These are phyloP conservation scores for Camelina sativa DNA, from an alignment of 345 rosid species.

Conservation along the genomic window DNA sequence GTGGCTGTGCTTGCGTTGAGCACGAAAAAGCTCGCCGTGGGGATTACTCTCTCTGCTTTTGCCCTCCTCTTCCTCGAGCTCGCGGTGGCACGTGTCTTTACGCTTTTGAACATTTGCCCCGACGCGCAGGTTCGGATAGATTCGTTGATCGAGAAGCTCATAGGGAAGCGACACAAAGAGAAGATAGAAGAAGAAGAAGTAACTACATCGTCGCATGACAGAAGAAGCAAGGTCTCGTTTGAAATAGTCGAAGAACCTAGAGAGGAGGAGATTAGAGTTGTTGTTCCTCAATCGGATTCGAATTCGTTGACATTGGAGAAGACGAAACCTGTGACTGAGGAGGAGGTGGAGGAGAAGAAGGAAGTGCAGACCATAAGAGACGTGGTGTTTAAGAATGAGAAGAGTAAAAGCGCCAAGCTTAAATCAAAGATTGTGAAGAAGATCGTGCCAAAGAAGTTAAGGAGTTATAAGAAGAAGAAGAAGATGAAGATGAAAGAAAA, in stretches of 20 bases:
- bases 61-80: constrained; percentile 57
- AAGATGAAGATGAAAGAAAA: constrained; percentile 40
- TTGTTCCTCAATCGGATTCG: not conserved
- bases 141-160: constrained; percentile 32
- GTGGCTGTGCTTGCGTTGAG: constrained; percentile 64
- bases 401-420: constrained; percentile 41
- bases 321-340: constrained; percentile 27
- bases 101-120: constrained; percentile 42
- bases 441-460: constrained; percentile 70
- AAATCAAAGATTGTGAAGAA: constrained; percentile 60
- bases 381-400: constrained; percentile 35
- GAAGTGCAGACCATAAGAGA: constrained; percentile 37
- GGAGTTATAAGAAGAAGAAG: constrained; percentile 47
- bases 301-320: not conserved
- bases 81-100: constrained; percentile 44
- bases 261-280: constrained; percentile 11
- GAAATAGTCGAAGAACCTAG: constrained; percentile 29
- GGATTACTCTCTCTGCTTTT: constrained; percentile 67
- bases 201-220: not conserved
- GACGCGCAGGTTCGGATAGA: constrained; percentile 18
- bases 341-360: not conserved
- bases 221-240: constrained; percentile 2
- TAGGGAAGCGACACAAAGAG: not conserved
- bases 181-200: constrained; percentile 7
- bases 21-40: constrained; percentile 55